Conservation (phyloP, 2,329 filamentous ascomycete genomes). For the Pseudogymnoascus pannorum region DNA sequence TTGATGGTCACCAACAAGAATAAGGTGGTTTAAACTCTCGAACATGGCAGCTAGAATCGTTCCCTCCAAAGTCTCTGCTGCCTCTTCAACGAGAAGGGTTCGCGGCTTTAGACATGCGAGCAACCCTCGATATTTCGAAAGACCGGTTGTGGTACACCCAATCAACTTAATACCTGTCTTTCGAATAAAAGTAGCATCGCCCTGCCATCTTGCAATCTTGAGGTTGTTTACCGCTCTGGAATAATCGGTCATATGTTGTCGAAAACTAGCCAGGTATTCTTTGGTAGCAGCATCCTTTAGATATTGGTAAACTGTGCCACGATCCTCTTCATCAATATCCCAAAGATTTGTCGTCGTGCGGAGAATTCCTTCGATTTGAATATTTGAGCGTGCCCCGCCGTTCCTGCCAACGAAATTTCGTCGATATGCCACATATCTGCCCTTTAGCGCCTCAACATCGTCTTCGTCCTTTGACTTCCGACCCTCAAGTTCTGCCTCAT, state of each 20-base stretch:
- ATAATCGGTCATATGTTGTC: slow-evolving; percentile 18
- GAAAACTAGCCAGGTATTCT: slow-evolving; percentile 17
- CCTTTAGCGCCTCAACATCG: slow-evolving; percentile 18
- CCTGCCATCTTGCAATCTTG: slow-evolving; percentile 14
- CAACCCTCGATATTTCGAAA: slow-evolving; percentile 61
- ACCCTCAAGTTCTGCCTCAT: slow-evolving; percentile 21
- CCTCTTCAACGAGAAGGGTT: slow-evolving; percentile 61
- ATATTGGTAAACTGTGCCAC: slow-evolving; percentile 27
- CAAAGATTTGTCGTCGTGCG: slow-evolving; percentile 19
- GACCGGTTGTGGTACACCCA: slow-evolving; percentile 54
- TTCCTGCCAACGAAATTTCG: slow-evolving; percentile 22
- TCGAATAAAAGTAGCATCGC: slow-evolving; percentile 42
- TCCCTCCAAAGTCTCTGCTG: slow-evolving; percentile 50
- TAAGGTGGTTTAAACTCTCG: slow-evolving; percentile 54
- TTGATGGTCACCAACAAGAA: slow-evolving; percentile 63
- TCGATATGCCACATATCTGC: slow-evolving; percentile 21
- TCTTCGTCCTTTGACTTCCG: slow-evolving; percentile 15
- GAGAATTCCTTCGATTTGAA: slow-evolving; percentile 19
- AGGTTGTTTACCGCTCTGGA: neutral
- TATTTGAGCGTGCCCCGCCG: slow-evolving; percentile 11
- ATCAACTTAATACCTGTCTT: slow-evolving; percentile 44
- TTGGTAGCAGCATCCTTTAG: slow-evolving; percentile 22
- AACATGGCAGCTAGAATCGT: slow-evolving; percentile 53
- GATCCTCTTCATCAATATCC: slow-evolving; percentile 19
- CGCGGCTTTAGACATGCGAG: slow-evolving; percentile 53